These are phyloP conservation scores for Cyberlindnera bimundalis DNA, from an alignment of 805 yeast genomes.

Conservation along the genomic window DNA sequence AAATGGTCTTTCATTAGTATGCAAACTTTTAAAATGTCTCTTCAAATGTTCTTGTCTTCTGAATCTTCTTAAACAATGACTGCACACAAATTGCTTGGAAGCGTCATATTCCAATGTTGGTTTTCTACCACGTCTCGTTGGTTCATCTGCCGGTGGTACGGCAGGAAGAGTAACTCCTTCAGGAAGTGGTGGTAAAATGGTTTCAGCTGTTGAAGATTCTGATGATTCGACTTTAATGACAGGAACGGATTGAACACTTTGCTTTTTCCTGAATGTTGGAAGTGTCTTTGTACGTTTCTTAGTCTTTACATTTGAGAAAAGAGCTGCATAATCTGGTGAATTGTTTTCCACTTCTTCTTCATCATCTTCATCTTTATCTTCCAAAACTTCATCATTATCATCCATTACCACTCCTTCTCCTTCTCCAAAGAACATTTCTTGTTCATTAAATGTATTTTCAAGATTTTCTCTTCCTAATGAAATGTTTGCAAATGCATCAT, in stretches of 20 bases:
- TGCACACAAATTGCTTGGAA: conserved; percentile 58
- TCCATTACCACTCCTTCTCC: neutral
- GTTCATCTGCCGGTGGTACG: conserved; percentile 20
- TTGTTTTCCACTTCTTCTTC: conserved; percentile 13
- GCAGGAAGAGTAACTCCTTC: conserved; percentile 8
- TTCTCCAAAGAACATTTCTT: neutral
- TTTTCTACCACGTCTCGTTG: conserved; percentile 59
- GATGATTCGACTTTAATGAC: neutral
- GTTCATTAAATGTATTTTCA: neutral
- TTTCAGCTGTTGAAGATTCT: neutral
- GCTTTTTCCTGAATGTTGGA: conserved; percentile 9
- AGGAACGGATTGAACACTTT: neutral
- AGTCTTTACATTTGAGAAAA: conserved; percentile 26
- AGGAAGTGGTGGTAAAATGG: conserved; percentile 11
- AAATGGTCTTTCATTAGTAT: conserved; percentile 69
- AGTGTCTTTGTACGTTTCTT: conserved; percentile 20
- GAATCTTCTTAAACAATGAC: conserved; percentile 60
- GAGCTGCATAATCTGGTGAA: conserved; percentile 31
- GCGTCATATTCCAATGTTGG: conserved; percentile 57
- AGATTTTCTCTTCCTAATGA: neutral
- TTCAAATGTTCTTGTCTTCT: conserved; percentile 76
- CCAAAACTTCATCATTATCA: neutral
- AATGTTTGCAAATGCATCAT: neutral
- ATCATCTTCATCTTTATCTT: conserved; percentile 2
- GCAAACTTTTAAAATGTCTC: conserved; percentile 70